Evolutionary conservation across 192 early-diverging fungal genomes (phyloP), one percentile per base, ranked within the genome.

Genomic region (Coemansia umbellata): DNA sequence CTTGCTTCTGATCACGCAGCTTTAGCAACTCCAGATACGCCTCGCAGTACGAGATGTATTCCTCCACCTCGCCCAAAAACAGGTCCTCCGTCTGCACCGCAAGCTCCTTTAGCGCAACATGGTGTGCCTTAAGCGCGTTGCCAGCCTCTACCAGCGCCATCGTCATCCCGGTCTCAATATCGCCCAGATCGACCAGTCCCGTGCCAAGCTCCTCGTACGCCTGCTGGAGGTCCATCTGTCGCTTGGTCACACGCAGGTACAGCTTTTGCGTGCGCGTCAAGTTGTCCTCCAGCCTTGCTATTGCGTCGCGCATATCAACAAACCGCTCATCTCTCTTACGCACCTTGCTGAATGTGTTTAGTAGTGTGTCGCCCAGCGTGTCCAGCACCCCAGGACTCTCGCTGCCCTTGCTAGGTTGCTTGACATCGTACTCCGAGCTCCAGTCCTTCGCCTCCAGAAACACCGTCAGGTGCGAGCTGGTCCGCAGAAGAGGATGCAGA

Each of bases 1-100:
- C 78, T 76, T 98, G 95, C 72, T 96, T 96, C 68, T 98, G 93
- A 71, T 98, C 95, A 17, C 94, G 73, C 47, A 81, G 56, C 50
- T 80, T 84, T 21, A 98, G 78, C 31, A 88, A 80, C 48, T 88
- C 87, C 85, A 68, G 47, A 58, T 67, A 76, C 15, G 55, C 37
- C 53, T 78, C 66, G 45, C 63, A 60, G 61, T 78, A 77, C n/a
- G 50, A 78, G 8, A 93, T 81, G 66, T 92, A 96, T 53, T 95
- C 94, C 48, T 88, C 86, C 24, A 96, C 59, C 45, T 89, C 79
- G 36, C 81, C 82, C 50, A 98, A 57, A 47, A 88, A 95, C 45
- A 69, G 37, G 36, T 73, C 66, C 51, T 79, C 69, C 0, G 63
- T 72, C 39, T 72, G 59, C 26, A 61, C 69, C 8, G 64, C 89